Base-by-base conservation (phyloP, 2,329 filamentous ascomycete species). In the Pseudocercospora ulei region DNA sequence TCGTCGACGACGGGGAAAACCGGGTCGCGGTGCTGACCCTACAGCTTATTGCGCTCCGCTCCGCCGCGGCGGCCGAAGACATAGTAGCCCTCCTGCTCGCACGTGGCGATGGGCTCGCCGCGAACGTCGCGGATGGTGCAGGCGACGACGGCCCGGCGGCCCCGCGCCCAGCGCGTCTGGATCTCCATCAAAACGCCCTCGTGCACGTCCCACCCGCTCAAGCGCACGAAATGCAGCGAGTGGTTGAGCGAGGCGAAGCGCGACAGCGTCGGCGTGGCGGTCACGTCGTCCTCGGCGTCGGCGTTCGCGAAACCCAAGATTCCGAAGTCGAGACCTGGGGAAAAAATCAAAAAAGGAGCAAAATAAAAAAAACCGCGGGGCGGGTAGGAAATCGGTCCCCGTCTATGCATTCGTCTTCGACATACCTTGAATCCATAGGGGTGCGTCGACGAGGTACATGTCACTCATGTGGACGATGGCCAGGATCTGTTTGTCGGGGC, bases 71-170 rank as follows among this genome's bases (percentile, higher is more conserved):
- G n/a, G n/a, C n/a, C n/a, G n/a, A n/a, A n/a, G n/a, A n/a, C n/a
- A n/a, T n/a, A n/a, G n/a, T n/a, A n/a, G n/a, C n/a, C 26, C 26
- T 33, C 36, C 12, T 33, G 36, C 19, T 39, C 36, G 11, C 22
- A 11, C 27, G 36, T 39, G n/a, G 36, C 36, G 14, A 39, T 33
- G 13, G 30, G 13, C 12, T 39, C 28, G 2, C 36, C 28, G 2
- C 29, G 16, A 9, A 30, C 28, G n/a, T 39, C 36, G 9, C 20
- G 23, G 7, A 39, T 26, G 11, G 20, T 16, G 20, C 13, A 33
- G 12, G 28, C 19, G 3, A 13, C 13, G n/a, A 33, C 17, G 2
- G 36, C 36, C n/a, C 28, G 31, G 4, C 23, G 9, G 4, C 36
- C 28, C 5, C 18, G 20, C 14, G 36, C 28, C 36, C 36, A 39